Percentiles rank a stretch among this genome's conserved stretches.
phyloP scores from a whole-genome alignment of 2,329 filamentous ascomycete species.

The Ophiostoma quercus region DNA sequence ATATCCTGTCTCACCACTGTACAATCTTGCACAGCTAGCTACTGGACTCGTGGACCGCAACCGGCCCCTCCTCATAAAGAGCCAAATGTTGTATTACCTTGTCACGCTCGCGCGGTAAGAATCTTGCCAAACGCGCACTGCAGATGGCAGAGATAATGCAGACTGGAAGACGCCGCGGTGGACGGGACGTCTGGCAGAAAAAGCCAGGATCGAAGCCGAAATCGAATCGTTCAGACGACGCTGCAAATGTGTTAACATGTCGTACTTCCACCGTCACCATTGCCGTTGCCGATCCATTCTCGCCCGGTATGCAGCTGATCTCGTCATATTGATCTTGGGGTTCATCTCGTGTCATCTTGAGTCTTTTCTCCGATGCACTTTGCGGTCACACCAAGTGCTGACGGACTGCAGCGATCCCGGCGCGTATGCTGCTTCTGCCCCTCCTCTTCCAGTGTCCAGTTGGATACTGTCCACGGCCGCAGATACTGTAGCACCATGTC shows the following conservation, averaged over 20 bases:
- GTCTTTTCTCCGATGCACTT: neutral
- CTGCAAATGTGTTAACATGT: neutral
- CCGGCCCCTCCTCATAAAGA: neutral
- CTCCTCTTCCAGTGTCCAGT: no score
- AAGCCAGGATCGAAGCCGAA: constrained; percentile 6
- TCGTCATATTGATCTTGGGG: neutral
- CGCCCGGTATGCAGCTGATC: neutral
- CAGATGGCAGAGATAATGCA: constrained; percentile 10
- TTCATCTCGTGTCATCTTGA: neutral
- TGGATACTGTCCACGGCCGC: no score
- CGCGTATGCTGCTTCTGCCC: neutral
- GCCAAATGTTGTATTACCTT: neutral
- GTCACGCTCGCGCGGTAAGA: neutral
- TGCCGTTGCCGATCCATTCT: neutral
- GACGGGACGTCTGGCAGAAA: neutral
- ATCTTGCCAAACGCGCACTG: constrained; percentile 17
- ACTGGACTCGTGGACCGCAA: neutral
- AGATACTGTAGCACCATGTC: no score
- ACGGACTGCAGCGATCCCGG: neutral
- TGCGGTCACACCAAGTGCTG: constrained; percentile 1
- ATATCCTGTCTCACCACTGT: constrained; percentile 1
- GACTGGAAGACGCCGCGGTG: constrained; percentile 18
- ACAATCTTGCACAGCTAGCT: neutral
- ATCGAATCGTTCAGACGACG: neutral
- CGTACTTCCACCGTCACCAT: neutral